phyloP scores from a whole-genome alignment of 169 alveolate genomes.

The Plasmodium adleri region DNA sequence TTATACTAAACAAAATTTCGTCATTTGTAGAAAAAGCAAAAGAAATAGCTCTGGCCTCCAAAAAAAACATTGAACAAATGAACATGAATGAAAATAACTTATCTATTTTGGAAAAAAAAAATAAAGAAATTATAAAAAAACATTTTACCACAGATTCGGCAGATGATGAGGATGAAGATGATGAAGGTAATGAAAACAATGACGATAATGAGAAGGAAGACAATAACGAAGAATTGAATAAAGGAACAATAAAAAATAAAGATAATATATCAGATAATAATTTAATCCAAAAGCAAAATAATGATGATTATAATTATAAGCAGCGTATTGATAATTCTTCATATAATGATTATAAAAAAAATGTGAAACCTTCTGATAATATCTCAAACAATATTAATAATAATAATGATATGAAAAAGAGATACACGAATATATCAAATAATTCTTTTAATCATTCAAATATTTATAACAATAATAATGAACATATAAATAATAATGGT shows the following conservation, averaged over 20 bases:
- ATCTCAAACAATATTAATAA: neutral
- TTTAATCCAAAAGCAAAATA: neutral
- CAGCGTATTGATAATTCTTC: neutral
- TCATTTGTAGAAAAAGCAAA: conserved; percentile 44
- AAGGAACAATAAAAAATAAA: conserved; percentile 8
- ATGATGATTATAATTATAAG: neutral
- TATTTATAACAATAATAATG: neutral
- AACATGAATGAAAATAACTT: conserved; percentile 36
- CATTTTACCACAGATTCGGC: conserved; percentile 68
- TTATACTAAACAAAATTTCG: conserved; percentile 21
- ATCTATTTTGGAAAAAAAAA: conserved; percentile 53
- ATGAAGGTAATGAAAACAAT: conserved; percentile 5
- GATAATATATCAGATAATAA: neutral
- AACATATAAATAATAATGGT: neutral
- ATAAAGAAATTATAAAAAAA: conserved; percentile 55
- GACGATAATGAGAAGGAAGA: conserved; percentile 9
- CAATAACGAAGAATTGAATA: conserved; percentile 18
- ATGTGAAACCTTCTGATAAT: neutral
- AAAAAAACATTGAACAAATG: conserved; percentile 64
- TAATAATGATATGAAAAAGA: neutral
- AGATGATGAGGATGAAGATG: conserved; percentile 28
- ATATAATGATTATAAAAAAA: neutral
- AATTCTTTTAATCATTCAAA: neutral
- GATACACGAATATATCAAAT: neutral
- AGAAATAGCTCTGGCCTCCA: conserved; percentile 61